These are phyloP conservation scores for Fraxinus quadrangulata DNA, from an alignment of 257 asterid species.

Conservation along the genomic window DNA sequence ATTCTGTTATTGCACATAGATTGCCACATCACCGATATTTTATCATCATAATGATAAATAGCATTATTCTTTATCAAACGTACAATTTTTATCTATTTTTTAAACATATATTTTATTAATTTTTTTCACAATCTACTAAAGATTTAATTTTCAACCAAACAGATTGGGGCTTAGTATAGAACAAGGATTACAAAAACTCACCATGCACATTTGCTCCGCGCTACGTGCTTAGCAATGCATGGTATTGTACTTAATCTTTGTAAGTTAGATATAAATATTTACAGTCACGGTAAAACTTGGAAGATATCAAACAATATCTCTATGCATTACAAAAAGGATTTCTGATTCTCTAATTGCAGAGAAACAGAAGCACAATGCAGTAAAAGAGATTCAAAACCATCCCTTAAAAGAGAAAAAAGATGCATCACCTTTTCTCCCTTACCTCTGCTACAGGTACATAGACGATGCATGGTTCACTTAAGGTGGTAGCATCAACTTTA, in stretches of 20 bases:
- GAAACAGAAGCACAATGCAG: slow-evolving; percentile 20
- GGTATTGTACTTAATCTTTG: neutral
- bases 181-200: neutral
- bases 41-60: no score
- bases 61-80: no score
- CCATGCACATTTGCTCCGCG: neutral
- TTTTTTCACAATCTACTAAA: no score
- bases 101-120: no score
- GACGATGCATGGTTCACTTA: slow-evolving; percentile 41
- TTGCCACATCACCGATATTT: no score
- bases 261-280: slow-evolving; percentile 11
- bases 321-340: slow-evolving; percentile 19
- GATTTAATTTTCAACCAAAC: no score
- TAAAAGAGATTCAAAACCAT: slow-evolving; percentile 15
- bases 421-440: slow-evolving; percentile 59
- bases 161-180: neutral
- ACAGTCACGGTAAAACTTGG: slow-evolving; percentile 27
- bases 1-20: no score
- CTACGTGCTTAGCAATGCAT: neutral
- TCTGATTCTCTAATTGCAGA: slow-evolving; percentile 35
- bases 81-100: no score
- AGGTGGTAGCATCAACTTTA: slow-evolving; percentile 36
- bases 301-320: slow-evolving; percentile 15
- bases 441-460: slow-evolving; percentile 82
- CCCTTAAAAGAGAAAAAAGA: neutral